Evolutionary conservation across 2,329 filamentous ascomycete species (phyloP), one percentile per base, ranked within the genome.

Genomic region (Elsinoe arachidis): DNA sequence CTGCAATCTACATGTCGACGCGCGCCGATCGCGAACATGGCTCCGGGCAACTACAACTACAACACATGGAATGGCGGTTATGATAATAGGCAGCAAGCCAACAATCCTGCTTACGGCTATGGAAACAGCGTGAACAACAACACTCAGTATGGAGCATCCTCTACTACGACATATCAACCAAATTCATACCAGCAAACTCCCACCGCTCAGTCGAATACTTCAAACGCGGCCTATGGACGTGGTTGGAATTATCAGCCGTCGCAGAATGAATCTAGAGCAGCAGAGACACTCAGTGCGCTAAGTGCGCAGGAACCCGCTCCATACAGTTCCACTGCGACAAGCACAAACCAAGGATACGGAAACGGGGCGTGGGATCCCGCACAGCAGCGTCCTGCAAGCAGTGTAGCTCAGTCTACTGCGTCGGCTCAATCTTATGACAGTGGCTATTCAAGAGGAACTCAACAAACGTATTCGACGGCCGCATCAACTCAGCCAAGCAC

Each of bases 241-340:
- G 33, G 47, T 47, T 56, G 56, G 56, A 21, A 53, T 15, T 52
- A 12, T 15, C 49, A 46, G 34, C 44, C 47, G 11, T 54, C 56
- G 12, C 46, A 43, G 30, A 58, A 47, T 47, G 60, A 61, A 19
- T 58, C 44, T n/a, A 51, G 60, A 12, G 60, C 60, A 12, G 58
- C 60, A 23, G 60, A 61, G 38, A 60, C 60, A 2, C 21, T 61
- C 37, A 60, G 60, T 37, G 26, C 57, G 23, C 37, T 61, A 21
- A 60, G 60, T 15, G 37, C 60, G 1, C 58, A 60, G 33, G 51
- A 60, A 30, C 54, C 54, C 6, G 30, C 49, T 4, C 15, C 39
- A n/a, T 56, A 56, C 14, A 26, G 41, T n/a, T 49, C 54, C 3
- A 34, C 11, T 6, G 17, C 21, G 15, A 47, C 26, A 9, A 41